phyloP scores from a whole-genome alignment of 2,329 filamentous ascomycete genomes.

The Talaromyces sp. region DNA sequence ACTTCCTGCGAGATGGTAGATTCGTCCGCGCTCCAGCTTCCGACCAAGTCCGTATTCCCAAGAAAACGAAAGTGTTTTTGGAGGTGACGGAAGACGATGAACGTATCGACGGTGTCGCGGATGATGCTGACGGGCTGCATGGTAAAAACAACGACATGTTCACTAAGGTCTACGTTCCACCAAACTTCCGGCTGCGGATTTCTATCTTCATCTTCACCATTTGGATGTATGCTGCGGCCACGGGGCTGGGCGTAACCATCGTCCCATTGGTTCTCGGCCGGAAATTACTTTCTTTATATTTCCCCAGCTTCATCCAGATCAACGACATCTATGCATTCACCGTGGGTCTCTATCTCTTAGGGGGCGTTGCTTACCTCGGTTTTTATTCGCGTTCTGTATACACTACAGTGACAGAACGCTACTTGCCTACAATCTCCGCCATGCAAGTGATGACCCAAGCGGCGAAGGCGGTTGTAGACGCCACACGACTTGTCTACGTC shows the following conservation, averaged over 20 bases:
- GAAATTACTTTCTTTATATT: conserved; percentile 64
- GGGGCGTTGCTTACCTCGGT: conserved; percentile 57
- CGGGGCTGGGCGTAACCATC: conserved; percentile 79
- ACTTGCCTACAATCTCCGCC: conserved; percentile 24
- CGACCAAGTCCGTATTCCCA: conserved; percentile 90
- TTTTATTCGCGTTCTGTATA: conserved; percentile 40
- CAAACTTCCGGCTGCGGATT: conserved; percentile 73
- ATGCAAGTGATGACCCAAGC: conserved; percentile 20
- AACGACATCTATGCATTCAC: conserved; percentile 98
- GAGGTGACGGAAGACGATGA: conserved; percentile 64
- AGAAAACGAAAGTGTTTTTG: conserved; percentile 74
- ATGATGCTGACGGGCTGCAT: conserved; percentile 53
- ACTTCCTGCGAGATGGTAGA: conserved; percentile 64
- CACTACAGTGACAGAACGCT: conserved; percentile 16
- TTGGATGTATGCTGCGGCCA: conserved; percentile 87
- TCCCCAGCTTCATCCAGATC: conserved; percentile 66
- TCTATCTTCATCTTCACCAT: conserved; percentile 82
- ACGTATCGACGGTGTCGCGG: conserved; percentile 54
- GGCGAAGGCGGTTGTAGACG: conserved; percentile 21
- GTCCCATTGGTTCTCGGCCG: conserved; percentile 81
- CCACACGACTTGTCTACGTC: conserved; percentile 62
- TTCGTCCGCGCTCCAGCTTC: conserved; percentile 92
- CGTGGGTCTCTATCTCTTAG: conserved; percentile 76
- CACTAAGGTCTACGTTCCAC: conserved; percentile 73
- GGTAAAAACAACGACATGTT: conserved; percentile 57